Evolutionary conservation across 2,329 filamentous ascomycete genomes (phyloP), one percentile per base, ranked within the genome.

Genomic region (Cryphonectria radicalis): DNA sequence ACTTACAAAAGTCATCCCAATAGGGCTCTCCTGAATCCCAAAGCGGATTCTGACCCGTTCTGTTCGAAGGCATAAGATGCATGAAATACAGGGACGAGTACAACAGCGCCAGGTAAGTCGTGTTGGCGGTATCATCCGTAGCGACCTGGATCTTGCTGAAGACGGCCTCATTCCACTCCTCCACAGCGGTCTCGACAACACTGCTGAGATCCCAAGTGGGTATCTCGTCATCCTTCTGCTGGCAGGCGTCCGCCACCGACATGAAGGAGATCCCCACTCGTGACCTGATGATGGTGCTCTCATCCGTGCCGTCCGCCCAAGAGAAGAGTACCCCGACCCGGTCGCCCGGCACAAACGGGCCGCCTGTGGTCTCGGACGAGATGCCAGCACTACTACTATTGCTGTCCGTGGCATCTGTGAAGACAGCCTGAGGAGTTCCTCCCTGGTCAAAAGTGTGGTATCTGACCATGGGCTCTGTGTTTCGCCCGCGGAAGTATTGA

Each of bases 1-100:
- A 40, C 37, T 63, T 37, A 69, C 67, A 94, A 75, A 91, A 93
- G 0, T 90, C 92, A 78, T 93, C 91, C 77, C 91, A 93, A 75
- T 93, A 93, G 0, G 91, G 91, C 77, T 92, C 90, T 1, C 82
- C 83, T 55, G 87, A 90, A 1, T 86, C 74, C 90, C 91, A 93
- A 0, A 89, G 77, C 0, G 90, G 90, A 68, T 93, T 93, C 77
- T 93, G 91, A 0, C 90, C 90, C 0, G 91, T 89, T 7, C 86
- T 83, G 71, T 90, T 87, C 0, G 87, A 89, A 0, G 88, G 88
- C 73, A 90, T 86, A n/a, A 90, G 76, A 73, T 89, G 87, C 83
- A 88, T 87, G 74, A 87, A 86, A 73, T 90, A 90, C 10, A 91
- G 77, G 1, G 84, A 86, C 0, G 86, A 86, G 77, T 91, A 91